Conservation (phyloP, 306 rosid species). For the Begonia fuchsioides region DNA sequence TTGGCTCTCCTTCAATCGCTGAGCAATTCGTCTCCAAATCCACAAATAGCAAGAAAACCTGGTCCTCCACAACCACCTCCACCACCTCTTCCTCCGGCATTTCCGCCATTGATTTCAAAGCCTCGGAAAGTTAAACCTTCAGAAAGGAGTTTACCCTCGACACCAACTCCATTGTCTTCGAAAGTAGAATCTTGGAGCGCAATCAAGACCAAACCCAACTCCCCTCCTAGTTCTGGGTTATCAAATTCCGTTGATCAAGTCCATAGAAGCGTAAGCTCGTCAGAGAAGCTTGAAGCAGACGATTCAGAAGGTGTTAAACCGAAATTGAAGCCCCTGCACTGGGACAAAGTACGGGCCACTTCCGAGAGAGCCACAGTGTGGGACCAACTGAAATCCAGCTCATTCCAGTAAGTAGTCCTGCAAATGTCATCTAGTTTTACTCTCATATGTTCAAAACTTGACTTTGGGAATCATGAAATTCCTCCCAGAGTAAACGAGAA, state of each 20-base stretch:
- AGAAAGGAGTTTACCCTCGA: slow-evolving; percentile 11
- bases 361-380: slow-evolving; percentile 94
- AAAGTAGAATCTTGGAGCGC: slow-evolving; percentile 9
- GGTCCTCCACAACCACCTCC: slow-evolving; percentile 16
- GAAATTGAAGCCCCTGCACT: slow-evolving; percentile 76
- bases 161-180: slow-evolving; percentile 14
- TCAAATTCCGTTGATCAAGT: slow-evolving; percentile 15
- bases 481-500: slow-evolving; percentile 73
- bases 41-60: slow-evolving; percentile 13
- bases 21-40: slow-evolving; percentile 9
- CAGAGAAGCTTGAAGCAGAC: slow-evolving; percentile 44
- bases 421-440: neutral
- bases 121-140: slow-evolving; percentile 15
- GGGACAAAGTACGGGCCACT: slow-evolving; percentile 97
- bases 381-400: slow-evolving; percentile 95
- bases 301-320: slow-evolving; percentile 68
- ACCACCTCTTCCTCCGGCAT: slow-evolving; percentile 16
- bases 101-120: slow-evolving; percentile 12
- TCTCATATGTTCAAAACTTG: neutral
- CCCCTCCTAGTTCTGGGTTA: slow-evolving; percentile 16
- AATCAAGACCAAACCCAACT: slow-evolving; percentile 16
- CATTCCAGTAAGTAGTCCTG: slow-evolving; percentile 66
- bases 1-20: slow-evolving; percentile 41
- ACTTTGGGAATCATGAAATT: neutral
- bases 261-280: slow-evolving; percentile 19